phyloP scores from a whole-genome alignment of 1,284 basidiomycete species.

The Wolfiporia cocos region DNA sequence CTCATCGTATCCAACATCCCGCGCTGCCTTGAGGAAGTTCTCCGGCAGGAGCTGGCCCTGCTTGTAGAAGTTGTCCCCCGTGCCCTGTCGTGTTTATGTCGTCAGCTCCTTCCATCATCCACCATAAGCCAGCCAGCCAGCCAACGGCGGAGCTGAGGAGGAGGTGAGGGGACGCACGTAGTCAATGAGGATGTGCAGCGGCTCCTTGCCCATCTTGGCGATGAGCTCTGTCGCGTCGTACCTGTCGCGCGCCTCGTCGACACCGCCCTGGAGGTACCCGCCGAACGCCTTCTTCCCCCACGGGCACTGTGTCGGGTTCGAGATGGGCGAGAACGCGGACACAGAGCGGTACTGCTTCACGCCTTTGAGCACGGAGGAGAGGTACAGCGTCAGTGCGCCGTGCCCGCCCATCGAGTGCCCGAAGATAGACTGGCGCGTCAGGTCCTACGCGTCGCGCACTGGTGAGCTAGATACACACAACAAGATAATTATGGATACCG shows the following conservation, averaged over 20 bases:
- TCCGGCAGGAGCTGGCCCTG: constrained; percentile 87
- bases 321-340: constrained; percentile 92
- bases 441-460: constrained; percentile 43
- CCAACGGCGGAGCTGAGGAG: background rate
- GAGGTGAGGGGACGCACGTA: constrained; percentile 44
- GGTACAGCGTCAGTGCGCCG: constrained; percentile 90
- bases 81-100: constrained; percentile 48
- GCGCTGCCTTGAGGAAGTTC: constrained; percentile 76
- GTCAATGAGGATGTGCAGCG: constrained; percentile 79
- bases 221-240: constrained; percentile 91
- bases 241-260: constrained; percentile 64
- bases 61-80: constrained; percentile 83
- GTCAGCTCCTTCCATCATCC: constrained; percentile 1
- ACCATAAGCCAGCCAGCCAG: background rate
- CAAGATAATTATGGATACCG: constrained; percentile 16
- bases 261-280: constrained; percentile 81
- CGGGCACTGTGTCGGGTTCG: constrained; percentile 82
- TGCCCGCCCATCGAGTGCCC: constrained; percentile 94
- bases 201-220: constrained; percentile 46
- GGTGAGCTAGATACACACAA: background rate
- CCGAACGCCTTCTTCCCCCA: constrained; percentile 94
- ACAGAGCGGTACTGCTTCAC: constrained; percentile 73
- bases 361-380: constrained; percentile 46
- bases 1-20: constrained; percentile 66
- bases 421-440: constrained; percentile 71